A percentile compares a stretch with the other conserved stretches of the same genome.
These are phyloP conservation scores for Podospora pseudopauciseta DNA, from an alignment of 495 filamentous ascomycete species.

Conservation along the genomic window DNA sequence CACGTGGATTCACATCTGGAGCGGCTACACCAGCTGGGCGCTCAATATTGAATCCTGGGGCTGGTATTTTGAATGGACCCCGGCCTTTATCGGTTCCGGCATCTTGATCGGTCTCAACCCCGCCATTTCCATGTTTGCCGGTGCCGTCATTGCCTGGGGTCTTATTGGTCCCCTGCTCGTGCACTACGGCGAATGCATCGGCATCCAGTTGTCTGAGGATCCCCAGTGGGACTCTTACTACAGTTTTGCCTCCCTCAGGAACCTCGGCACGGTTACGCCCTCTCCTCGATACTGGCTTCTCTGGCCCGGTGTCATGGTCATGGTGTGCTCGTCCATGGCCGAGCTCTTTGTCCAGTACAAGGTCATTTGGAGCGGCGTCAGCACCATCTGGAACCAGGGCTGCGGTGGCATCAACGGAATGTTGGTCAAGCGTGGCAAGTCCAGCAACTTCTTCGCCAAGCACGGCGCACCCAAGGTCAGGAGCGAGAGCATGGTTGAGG, in stretches of 20 bases:
- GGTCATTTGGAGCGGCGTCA: conserved; percentile 52
- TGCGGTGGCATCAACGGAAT: conserved; percentile 41
- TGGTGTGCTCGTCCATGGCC: conserved; percentile 59
- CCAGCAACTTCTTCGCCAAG: conserved; percentile 45
- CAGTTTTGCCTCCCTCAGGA: conserved; percentile 48
- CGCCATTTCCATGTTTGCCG: conserved; percentile 59
- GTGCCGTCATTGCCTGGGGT: conserved; percentile 60
- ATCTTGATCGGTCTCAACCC: conserved; percentile 65
- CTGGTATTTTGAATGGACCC: conserved; percentile 62
- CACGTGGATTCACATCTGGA: conserved; percentile 62
- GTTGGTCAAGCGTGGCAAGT: conserved; percentile 41
- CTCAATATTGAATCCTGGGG: conserved; percentile 63
- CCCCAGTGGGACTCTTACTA: conserved; percentile 51
- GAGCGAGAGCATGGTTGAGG: conserved; percentile 37
- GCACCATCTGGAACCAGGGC: conserved; percentile 47
- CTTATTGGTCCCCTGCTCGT: conserved; percentile 62
- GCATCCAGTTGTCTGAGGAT: conserved; percentile 41
- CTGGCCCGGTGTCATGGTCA: conserved; percentile 64
- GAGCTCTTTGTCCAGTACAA: conserved; percentile 61
- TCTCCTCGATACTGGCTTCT: conserved; percentile 63
- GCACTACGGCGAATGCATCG: conserved; percentile 50
- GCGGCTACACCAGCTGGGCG: conserved; percentile 52
- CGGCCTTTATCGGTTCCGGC: conserved; percentile 63
- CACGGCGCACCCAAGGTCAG: conserved; percentile 32
- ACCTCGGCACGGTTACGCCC: conserved; percentile 44